These are phyloP conservation scores for Cryphonectria radicalis DNA, from an alignment of 2,329 filamentous ascomycete genomes.

Conservation along the genomic window DNA sequence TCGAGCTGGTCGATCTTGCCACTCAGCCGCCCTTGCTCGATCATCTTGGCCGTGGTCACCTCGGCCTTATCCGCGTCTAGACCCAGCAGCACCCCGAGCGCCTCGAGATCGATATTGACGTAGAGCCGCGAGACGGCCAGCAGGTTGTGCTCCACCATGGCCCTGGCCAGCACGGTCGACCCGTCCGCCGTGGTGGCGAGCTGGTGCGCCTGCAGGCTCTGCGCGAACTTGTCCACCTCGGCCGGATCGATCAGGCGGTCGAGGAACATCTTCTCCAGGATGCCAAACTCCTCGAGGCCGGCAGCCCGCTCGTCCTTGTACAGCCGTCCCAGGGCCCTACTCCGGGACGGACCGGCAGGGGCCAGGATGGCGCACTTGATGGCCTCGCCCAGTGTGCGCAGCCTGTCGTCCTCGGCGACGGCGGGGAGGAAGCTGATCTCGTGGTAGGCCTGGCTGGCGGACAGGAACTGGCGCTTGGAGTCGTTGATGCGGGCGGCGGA, in stretches of 20 bases:
- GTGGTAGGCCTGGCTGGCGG: slow-evolving; percentile 87
- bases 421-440: slow-evolving; percentile 77
- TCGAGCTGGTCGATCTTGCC: slow-evolving; percentile 96
- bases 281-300: slow-evolving; percentile 78
- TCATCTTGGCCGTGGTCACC: slow-evolving; percentile 90
- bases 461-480: slow-evolving; percentile 84
- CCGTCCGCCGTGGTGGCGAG: slow-evolving; percentile 88
- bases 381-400: slow-evolving; percentile 82
- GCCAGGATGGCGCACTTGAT: slow-evolving; percentile 92
- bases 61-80: slow-evolving; percentile 82
- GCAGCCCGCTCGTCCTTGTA: slow-evolving; percentile 91
- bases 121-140: slow-evolving; percentile 82
- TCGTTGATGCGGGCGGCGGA: slow-evolving; percentile 93
- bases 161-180: slow-evolving; percentile 88
- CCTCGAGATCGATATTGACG: slow-evolving; percentile 75
- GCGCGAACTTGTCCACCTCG: slow-evolving; percentile 87
- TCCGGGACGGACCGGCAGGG: slow-evolving; percentile 84
- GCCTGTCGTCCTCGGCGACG: slow-evolving; percentile 84
- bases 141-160: slow-evolving; percentile 95
- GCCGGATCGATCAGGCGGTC: slow-evolving; percentile 78
- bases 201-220: slow-evolving; percentile 82
- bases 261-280: slow-evolving; percentile 97
- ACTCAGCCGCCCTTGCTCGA: slow-evolving; percentile 86
- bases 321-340: slow-evolving; percentile 76
- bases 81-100: slow-evolving; percentile 76